These are phyloP conservation scores for Aphanomyces stellatus DNA, from an alignment of 352 stramenopile species.

Conservation along the genomic window DNA sequence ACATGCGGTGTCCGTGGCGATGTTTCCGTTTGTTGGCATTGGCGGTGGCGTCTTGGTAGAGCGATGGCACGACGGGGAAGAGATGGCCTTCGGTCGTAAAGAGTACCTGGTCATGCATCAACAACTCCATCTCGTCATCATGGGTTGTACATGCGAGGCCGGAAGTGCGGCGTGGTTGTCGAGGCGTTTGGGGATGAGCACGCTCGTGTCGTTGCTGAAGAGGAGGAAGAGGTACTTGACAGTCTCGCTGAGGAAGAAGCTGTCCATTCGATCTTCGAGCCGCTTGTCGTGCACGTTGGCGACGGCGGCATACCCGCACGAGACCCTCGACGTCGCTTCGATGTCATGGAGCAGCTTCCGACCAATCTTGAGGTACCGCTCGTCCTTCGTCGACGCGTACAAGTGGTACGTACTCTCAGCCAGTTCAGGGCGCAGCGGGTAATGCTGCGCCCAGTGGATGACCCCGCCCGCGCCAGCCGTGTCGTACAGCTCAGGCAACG, in stretches of 20 bases:
- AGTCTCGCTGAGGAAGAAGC: slow-evolving; percentile 98
- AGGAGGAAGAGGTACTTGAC: slow-evolving; percentile 99
- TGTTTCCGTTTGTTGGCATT: background rate
- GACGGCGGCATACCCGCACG: slow-evolving; percentile 90
- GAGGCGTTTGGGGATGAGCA: slow-evolving; percentile 46
- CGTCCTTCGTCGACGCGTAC: slow-evolving; percentile 83
- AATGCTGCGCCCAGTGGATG: slow-evolving; percentile 72
- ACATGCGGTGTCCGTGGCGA: background rate
- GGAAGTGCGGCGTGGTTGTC: background rate
- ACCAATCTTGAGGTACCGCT: slow-evolving; percentile 86
- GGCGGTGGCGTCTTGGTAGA: slow-evolving; percentile 34
- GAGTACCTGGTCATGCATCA: slow-evolving; percentile 54
- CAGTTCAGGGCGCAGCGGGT: slow-evolving; percentile 94
- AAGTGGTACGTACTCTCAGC: slow-evolving; percentile 96
- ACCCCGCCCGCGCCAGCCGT: slow-evolving; percentile 39
- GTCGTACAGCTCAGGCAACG: slow-evolving; percentile 94
- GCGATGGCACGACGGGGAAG: slow-evolving; percentile 44
- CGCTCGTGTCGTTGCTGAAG: slow-evolving; percentile 89
- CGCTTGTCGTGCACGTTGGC: slow-evolving; percentile 83
- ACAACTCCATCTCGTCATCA: slow-evolving; percentile 17
- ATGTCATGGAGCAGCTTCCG: slow-evolving; percentile 84
- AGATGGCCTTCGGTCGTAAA: slow-evolving; percentile 82
- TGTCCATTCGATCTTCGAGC: slow-evolving; percentile 97
- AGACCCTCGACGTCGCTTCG: slow-evolving; percentile 72
- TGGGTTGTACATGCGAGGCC: slow-evolving; percentile 2